Base-by-base conservation (phyloP, 257 asterid genomes). In the Solanum chilense region DNA sequence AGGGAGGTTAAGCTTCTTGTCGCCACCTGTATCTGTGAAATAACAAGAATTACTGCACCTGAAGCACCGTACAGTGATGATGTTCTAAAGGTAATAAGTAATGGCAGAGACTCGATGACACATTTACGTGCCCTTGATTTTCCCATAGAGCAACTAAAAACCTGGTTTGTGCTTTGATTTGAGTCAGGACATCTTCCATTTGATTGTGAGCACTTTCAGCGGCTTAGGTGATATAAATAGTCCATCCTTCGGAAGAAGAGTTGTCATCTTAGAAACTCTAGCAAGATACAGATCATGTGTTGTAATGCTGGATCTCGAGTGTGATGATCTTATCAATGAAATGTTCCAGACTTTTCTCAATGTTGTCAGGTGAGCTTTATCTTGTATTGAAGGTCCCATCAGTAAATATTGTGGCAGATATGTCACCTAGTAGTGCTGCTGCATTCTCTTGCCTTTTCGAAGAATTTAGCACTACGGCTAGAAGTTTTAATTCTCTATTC, bases 291-390 rank as follows among this genome's bases (percentile, higher is more conserved):
- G 98, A 91, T 96, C 99, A 7, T 97, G 97, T 88, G 98, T 97
- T 37, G 98, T 96, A 91, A 96, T 97, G 98, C 95, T 97, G 93
- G 99, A 97, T 91, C 99, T 97, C 82, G 99, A 97, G 88, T 97
- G 99, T 88, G 96, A 95, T 90, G 96, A 96, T 92, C 99, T 97
- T 87, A 91, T 96, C 81, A 91, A 89, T 73, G 98, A 96, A 89
- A 97, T 97, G 98, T 93, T 97, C 88, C 92, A 90, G 74, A 93
- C 95, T 42, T 96, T 96, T 91, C 91, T 97, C 86, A 81, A 92
- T 60, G 96, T 94, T 87, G 97, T 93, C 93, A 96, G 99, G 99
- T 97, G 81, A 33, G 85, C 14, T 31, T 73, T 84, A 86, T 89
- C 71, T 45, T 15, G 75, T 84, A 87, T 27, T 70, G 33, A 41